Evolutionary conservation across 2,329 filamentous ascomycete genomes (phyloP), one percentile per base, ranked within the genome.

Genomic region (Sordariomycetes sp.): DNA sequence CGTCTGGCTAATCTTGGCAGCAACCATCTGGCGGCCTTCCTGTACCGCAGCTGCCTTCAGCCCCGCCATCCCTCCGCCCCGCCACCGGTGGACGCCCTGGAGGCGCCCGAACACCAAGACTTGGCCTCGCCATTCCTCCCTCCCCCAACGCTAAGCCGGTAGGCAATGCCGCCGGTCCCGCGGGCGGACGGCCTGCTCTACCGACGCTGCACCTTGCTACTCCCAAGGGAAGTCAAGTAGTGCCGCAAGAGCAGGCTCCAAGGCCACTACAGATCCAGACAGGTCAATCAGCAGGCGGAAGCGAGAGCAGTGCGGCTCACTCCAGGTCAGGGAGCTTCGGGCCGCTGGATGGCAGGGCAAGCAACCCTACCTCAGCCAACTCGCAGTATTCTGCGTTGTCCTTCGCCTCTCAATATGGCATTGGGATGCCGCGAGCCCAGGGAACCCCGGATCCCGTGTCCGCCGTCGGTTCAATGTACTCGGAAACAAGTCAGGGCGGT

Each of bases 91-190:
- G 66, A 44, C 72, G 78, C 46, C 70, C 70, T 42, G 70, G 68
- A 46, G 78, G 75, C 39, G 65, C 70, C 39, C 72, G 82, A 42
- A 70, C 82, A 34, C 86, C 86, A 19, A 79, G 83, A 48, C 72
- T 96, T 38, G 90, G 87, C 29, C 75, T 96, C 37, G 85, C 88
- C 30, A 96, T 96, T 38, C 90, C 90, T 24, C 79, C 84, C 1
- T 94, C 86, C 23, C 85, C 86, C 32, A 90, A 78, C 60, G 81
- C 70, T 41, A 86, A 88, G 57, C 79, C 88, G 3, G 76, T 92
- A 33, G 74, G 72, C 45, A 69, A 66, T 10, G 34, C 42, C 6
- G 40, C 35, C 14, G 56, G 40, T 42, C 50, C 51, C 46, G 54
- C 48, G 47, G 51, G 48, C 5, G 47, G 55, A 18, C 53, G 59